Percentiles rank a stretch among this genome's conserved stretches.
These are phyloP conservation scores for Triticum aestivum DNA, from an alignment of 176 grass and related monocot species.

Conservation along the genomic window IWGSC_CS_RefSeq_v2.1 NC_057801.1:396080808-396081307, in stretches of 20 bases:
- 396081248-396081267: conserved; percentile 93
- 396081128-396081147: conserved; percentile 82
- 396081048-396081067: conserved; percentile 49
- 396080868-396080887: not conserved
- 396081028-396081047: not conserved
- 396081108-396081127: conserved; percentile 73
- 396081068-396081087: conserved; percentile 52
- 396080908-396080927: conserved; percentile 32
- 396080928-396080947: not conserved
- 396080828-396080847: not conserved
- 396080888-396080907: conserved; percentile 36
- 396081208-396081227: conserved; percentile 34
- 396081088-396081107: conserved; percentile 76
- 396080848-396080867: not conserved
- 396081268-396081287: conserved; percentile 81
- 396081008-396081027: conserved; percentile 47
- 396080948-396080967: conserved; percentile 29
- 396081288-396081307: conserved; percentile 64
- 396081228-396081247: conserved; percentile 75
- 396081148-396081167: conserved; percentile 65
- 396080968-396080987: conserved; percentile 20
- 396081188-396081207: conserved; percentile 68
- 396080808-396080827: not conserved
- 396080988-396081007: not conserved
- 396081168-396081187: conserved; percentile 83